Evolutionary conservation across 495 filamentous ascomycete species (phyloP), one percentile per base, ranked within the genome.

Genomic region (Pseudoneurospora amorphoporcata): DNA sequence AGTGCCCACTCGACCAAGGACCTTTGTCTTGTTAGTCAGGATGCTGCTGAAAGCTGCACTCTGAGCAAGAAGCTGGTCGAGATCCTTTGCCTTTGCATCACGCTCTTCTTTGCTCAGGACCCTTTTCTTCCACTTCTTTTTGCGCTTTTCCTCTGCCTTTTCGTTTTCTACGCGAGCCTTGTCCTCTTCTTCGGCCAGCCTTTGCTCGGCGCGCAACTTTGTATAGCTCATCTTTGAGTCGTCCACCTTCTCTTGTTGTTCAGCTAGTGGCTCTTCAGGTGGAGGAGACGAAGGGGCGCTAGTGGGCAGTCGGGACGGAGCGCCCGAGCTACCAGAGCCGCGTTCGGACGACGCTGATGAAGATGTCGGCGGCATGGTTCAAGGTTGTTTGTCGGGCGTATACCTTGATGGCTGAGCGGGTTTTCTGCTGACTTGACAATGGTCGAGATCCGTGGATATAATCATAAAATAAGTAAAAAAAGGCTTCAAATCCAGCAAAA

Each of bases 21-120:
- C 86, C 58, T 86, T 80, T 0, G 87, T 88, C 76, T 87, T 88
- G 73, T 84, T 82, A 1, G 85, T 88, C 6, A 88, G 75, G 17
- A 87, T 86, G 58, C 86, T 82, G 68, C 84, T 85, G 68, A 88
- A 88, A 0, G 82, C 79, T 5, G 79, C 81, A 68, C 82, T 84
- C 72, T 85, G 81, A 4, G 77, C 80, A 38, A 88, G 78, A 29
- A 88, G 79, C 68, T 82, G 78, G 47, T 88, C 83, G 2, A 88
- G 76, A 71, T 87, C 81, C 75, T 82, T 83, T 3, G 85, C 86
- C 73, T 87, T 86, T 0, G 78, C 77, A 80, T 86, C 80, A 42
- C 86, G 81, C 72, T 90, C 88, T 42, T 80, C 81, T 70, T 87
- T 82, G 19, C 86, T 86, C 41, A 87, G 78, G 35, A 84, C 76